Evolutionary conservation across 345 rosid genomes (phyloP), one percentile per base, ranked within the genome.

Genomic region (Pseudoturritis turrita): DNA sequence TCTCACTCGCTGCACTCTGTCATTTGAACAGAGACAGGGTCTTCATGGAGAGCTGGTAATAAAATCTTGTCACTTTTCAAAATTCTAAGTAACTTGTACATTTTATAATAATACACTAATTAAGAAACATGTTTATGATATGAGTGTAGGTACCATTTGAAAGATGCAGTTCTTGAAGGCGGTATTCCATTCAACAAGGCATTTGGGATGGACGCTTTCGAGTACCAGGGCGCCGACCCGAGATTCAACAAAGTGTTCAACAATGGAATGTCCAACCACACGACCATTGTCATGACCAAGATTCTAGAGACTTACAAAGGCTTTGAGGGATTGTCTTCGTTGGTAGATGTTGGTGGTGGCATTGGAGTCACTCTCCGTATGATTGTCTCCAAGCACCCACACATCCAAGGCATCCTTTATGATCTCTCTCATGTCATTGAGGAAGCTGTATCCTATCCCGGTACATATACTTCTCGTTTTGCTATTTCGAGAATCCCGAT

Each of bases 1-100:
- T 83, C 26, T 78, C 96, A 7, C 53, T 90, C 13, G 78, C 91
- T n/a, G 61, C 94, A 36, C 85, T 87, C 4, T 76, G 77, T 39
- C 85, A 84, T 73, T 82, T 92, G 92, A 88, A 87, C 66, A 93
- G 84, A 74, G 96, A 88, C 70, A 84, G 81, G 70, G 85, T 92
- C 52, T 84, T 87, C 72, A 88, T 90, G 91, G 98, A 92, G 73
- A 90, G 96, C 81, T 92, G 93, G 98, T 92, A 80, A 46, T 92
- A 79, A 46, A 11, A 3, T 52, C 18, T 12, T 49, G 22, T 25
- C 33, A 60, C 49, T 14, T 60, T 60, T 2, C 22, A 37, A 13
- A 37, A 2, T 21, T 21, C 19, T 3, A 37, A 12, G 7, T 3
- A 12, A 6, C 1, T 57, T 11, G 15, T 58, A 43, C 17, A 26